Conservation (phyloP, 1,284 basidiomycete species). For the Agaricales sp. region DNA sequence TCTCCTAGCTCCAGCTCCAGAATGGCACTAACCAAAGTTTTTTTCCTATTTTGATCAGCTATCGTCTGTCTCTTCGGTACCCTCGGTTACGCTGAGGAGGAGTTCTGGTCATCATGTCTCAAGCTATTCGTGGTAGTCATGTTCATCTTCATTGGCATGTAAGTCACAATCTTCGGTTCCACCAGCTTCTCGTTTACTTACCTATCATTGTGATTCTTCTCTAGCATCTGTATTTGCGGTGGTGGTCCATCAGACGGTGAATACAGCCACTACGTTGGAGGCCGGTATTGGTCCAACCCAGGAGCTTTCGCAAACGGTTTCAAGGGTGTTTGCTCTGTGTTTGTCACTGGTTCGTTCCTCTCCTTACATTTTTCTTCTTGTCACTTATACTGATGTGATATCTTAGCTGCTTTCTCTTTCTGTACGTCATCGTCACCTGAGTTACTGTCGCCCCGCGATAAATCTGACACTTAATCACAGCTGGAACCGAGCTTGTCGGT, state of each 20-base stretch:
- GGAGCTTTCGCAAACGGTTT: constrained; percentile 40
- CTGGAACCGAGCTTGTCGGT: constrained; percentile 46
- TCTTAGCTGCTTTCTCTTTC: constrained; percentile 47
- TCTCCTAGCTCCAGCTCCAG: neutral
- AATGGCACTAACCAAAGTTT: neutral
- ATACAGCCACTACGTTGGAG: constrained; percentile 32
- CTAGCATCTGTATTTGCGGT: constrained; percentile 30
- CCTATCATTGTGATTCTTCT: neutral
- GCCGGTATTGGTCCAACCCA: constrained; percentile 38
- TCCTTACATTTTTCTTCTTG: neutral
- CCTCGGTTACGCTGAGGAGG: constrained; percentile 41
- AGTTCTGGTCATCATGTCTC: constrained; percentile 46
- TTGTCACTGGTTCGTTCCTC: constrained; percentile 25
- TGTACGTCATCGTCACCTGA: constrained; percentile 14
- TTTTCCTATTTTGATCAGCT: constrained; percentile 12
- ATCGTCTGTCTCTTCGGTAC: constrained; percentile 30
- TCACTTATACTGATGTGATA: neutral
- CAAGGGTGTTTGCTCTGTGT: constrained; percentile 32
- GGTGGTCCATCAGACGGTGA: constrained; percentile 29
- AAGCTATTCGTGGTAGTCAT: constrained; percentile 45
- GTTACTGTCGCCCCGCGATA: neutral
- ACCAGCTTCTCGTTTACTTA: constrained; percentile 18
- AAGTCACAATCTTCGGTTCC: no score
- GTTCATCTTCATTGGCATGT: constrained; percentile 45
- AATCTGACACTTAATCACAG: constrained; percentile 8